These are phyloP conservation scores for Golovinomyces cichoracearum DNA, from an alignment of 2,329 filamentous ascomycete genomes.

Conservation along the genomic window DNA sequence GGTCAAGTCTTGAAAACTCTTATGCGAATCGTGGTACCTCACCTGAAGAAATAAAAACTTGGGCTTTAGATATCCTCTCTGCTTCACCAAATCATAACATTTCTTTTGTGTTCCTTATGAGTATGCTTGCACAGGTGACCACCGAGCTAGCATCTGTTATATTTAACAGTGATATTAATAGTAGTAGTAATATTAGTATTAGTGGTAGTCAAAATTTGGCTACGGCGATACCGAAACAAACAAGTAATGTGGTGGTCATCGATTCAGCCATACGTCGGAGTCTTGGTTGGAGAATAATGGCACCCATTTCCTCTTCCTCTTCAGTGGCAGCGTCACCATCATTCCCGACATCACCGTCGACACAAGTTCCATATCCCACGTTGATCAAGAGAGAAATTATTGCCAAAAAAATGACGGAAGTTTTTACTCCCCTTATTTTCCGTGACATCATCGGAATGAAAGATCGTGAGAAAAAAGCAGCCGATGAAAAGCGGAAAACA, in stretches of 20 bases:
- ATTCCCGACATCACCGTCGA: conserved; percentile 1
- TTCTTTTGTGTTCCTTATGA: conserved; percentile 64
- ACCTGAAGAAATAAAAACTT: conserved; percentile 29
- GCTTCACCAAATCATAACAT: conserved; percentile 57
- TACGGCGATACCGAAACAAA: neutral
- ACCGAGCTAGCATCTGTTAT: conserved; percentile 24
- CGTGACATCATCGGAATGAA: conserved; percentile 22
- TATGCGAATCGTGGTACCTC: conserved; percentile 21
- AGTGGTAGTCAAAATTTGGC: neutral
- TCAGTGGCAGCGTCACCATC: too few relatives aligned
- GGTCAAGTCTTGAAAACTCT: conserved; percentile 39
- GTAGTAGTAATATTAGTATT: conserved; percentile 9
- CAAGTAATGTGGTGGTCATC: neutral
- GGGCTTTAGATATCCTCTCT: conserved; percentile 48
- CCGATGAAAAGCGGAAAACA: conserved; percentile 37
- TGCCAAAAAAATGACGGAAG: conserved; percentile 34
- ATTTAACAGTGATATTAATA: conserved; percentile 3
- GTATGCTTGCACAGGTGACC: conserved; percentile 39
- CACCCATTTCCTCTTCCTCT: too few relatives aligned
- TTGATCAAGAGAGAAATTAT: conserved; percentile 30
- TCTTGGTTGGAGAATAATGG: conserved; percentile 10
- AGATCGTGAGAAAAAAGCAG: conserved; percentile 27
- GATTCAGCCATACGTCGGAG: conserved; percentile 10
- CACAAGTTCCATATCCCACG: conserved; percentile 20
- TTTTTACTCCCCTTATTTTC: conserved; percentile 38